Evolutionary conservation across 768 basidiomycete genomes (phyloP).

Genomic region (Suillus americanus): DNA sequence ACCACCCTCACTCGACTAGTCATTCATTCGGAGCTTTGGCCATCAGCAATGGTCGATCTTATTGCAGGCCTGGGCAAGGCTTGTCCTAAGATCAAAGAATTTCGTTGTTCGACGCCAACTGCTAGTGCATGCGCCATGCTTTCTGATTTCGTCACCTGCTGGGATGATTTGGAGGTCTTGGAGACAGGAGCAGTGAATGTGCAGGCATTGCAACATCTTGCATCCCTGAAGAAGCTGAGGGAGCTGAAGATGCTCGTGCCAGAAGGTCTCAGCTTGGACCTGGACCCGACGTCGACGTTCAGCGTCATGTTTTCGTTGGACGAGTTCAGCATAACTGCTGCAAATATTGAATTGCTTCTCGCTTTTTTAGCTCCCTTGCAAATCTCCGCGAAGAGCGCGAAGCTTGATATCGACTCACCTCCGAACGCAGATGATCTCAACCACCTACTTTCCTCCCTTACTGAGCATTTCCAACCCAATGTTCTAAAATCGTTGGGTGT

Average conservation of each 20-base stretch:
- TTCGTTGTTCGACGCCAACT: background rate
- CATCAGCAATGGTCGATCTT: background rate
- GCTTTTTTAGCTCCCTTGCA: background rate
- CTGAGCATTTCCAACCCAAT: background rate
- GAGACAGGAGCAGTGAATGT: background rate
- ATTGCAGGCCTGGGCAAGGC: background rate
- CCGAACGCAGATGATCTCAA: background rate
- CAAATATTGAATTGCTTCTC: background rate
- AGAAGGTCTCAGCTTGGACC: background rate
- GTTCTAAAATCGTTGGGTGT: background rate
- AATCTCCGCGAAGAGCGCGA: background rate
- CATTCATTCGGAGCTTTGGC: background rate
- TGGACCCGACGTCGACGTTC: background rate
- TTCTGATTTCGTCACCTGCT: background rate
- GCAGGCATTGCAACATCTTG: background rate
- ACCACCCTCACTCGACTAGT: background rate
- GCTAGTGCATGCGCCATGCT: background rate
- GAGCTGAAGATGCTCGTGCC: background rate
- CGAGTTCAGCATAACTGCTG: background rate
- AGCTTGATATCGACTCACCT: background rate
- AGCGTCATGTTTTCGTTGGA: conserved; percentile 1
- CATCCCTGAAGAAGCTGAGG: background rate
- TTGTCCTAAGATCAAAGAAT: background rate
- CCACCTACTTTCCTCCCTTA: background rate
- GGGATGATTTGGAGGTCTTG: background rate